These are phyloP conservation scores for Aechmea fasciata DNA, from an alignment of 176 grass and related monocot genomes.

Conservation along the genomic window DNA sequence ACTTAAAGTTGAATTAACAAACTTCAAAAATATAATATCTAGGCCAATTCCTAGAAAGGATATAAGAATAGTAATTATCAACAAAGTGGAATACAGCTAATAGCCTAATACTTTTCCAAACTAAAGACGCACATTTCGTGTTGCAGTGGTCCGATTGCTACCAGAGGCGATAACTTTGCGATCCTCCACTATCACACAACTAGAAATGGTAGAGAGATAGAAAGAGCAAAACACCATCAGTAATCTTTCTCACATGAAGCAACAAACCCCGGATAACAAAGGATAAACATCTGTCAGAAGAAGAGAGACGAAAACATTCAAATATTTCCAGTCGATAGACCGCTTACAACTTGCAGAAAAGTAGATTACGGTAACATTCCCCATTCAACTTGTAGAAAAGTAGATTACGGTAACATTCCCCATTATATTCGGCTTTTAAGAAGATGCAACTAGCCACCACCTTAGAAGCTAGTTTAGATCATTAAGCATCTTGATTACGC, in stretches of 20 bases:
- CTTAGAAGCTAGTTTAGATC: no score
- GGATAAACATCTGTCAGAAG: neutral
- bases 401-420: no score
- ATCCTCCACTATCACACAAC: slow-evolving; percentile 82
- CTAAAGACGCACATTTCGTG: slow-evolving; percentile 49
- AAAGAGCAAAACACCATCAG: neutral
- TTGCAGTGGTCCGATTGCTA: slow-evolving; percentile 63
- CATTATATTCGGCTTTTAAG: no score
- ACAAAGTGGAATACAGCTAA: neutral
- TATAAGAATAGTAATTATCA: neutral
- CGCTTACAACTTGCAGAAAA: no score
- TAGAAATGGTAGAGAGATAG: slow-evolving; percentile 11
- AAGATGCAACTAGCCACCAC: no score
- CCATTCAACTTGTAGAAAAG: no score
- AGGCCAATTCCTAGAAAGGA: no score
- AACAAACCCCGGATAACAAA: neutral
- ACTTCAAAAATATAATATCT: neutral
- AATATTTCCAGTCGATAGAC: neutral
- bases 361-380: no score
- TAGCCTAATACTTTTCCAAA: neutral
- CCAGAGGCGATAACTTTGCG: slow-evolving; percentile 66
- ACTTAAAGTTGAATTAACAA: neutral
- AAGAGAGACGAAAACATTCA: neutral
- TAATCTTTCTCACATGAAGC: neutral
- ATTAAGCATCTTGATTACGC: no score